Conservation (phyloP, 768 basidiomycete genomes). For the Tricholoma saponaceum region DNA sequence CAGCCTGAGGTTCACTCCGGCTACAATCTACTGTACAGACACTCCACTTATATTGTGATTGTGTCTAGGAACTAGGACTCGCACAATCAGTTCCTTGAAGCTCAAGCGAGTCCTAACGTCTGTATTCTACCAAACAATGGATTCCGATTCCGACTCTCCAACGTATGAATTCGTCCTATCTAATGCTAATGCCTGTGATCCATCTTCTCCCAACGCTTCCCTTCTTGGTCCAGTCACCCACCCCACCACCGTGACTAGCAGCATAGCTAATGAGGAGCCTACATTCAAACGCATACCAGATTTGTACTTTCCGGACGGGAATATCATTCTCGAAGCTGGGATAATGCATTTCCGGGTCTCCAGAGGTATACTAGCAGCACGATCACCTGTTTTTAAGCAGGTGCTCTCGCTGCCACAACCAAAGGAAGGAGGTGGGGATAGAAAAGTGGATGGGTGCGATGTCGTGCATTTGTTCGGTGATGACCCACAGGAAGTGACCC, state of each 20-base stretch:
- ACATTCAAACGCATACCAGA: background rate
- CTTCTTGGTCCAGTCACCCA: background rate
- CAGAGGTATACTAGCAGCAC: constrained; percentile 28
- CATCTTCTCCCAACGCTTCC: background rate
- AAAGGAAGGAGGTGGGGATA: constrained; percentile 12
- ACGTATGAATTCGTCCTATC: background rate
- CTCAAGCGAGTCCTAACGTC: no score
- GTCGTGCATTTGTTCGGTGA: constrained; percentile 31
- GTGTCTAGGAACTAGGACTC: no score
- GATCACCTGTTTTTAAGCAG: constrained; percentile 33
- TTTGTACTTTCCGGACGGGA: constrained; percentile 27
- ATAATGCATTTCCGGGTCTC: constrained; percentile 31
- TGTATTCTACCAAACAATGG: background rate
- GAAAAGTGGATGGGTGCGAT: constrained; percentile 25
- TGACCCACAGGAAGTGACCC: constrained; percentile 26
- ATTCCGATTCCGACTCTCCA: constrained; percentile 1
- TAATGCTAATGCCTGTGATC: background rate
- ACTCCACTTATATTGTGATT: no score
- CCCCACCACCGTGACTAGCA: background rate
- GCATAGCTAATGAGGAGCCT: no score
- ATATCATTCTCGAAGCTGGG: constrained; percentile 33
- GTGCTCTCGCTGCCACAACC: constrained; percentile 37
- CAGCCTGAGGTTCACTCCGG: background rate
- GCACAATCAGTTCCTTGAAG: background rate
- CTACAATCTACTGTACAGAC: no score